Evolutionary conservation across 345 rosid species (phyloP), one percentile per base, ranked within the genome.

Genomic region (Linum tenue): DNA sequence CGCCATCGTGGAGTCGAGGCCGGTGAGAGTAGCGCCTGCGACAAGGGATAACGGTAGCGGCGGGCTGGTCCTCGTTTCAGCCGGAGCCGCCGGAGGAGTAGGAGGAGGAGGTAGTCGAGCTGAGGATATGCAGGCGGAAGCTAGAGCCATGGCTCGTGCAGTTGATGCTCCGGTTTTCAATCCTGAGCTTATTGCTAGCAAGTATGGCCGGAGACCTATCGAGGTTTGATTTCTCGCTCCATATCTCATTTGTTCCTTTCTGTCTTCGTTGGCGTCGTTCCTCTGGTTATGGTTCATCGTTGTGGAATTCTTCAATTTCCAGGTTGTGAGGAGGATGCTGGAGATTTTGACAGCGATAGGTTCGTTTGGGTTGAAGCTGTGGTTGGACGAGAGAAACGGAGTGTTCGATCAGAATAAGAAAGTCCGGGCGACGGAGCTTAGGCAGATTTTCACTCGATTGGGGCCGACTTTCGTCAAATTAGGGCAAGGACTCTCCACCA

Each of bases 381-480:
- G 71, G 68, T 59, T 90, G 71, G 99, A 94, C 70, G 80, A 88
- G 65, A 83, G 82, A 69, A 83, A 76, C 56, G 96, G 96, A 11
- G 69, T 60, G 44, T 67, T 88, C 43, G 85, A 88, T 38, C 73
- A 56, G 55, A 90, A 94, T 63, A 94, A 87, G 90, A 85, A 83
- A 73, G 77, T 64, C 76, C 81, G 97, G 59, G 97, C 91, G 0
- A 65, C 55, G 64, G 85, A 94, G 73, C 80, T 94, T 64, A 73
- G 89, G 12, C 64, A 43, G 8, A 90, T 86, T 17, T 90, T 94
- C 78, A 90, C 92, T 50, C 83, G 89, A 68, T 74, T 94, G 31
- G 99, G 99, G 0, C 96, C 99, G 40, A 88, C 99, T 65, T 94
- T 94, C 58, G 97, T 94, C n/a, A 94, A 94, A 73, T 70, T 94